Base-by-base conservation (phyloP, 164 flowering plant species). In the Aristolochia fimbriata region DNA sequence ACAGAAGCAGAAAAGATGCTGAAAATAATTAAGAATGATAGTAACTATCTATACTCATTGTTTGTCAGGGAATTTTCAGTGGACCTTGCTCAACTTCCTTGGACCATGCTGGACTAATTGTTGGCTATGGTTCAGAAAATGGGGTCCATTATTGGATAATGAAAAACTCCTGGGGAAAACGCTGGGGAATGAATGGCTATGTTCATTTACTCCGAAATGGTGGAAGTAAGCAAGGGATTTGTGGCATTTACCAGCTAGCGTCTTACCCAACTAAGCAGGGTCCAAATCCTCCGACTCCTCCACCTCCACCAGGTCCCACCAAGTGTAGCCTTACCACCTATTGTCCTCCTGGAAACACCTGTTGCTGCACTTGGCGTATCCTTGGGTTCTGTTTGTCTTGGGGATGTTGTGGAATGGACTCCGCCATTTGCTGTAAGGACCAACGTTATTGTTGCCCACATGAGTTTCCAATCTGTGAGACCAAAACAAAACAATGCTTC, bases 361-460 rank as follows among this genome's bases (percentile, higher is more conserved):
- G 99, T 69, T 93, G 99, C 55, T 93, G 99, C 67, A 62, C 81
- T 6, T 50, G 63, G 67, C 47, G 59, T 15, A 6, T 88, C 33
- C 43, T 90, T 3, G 94, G 99, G 22, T 41, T 93, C 31, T 93
- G 99, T 74, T 55, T 90, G 16, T 72, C 77, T 15, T 93, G 97
- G 97, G 81, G 80, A 58, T 93, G 99, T 59, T 93, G 97, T 31
- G 83, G 54, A 61, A 41, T 77, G 63, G 70, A 77, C 11, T 73
- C 87, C 65, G 96, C 94, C 6, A 88, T 90, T 15, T 93, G 99
- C 61, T 93, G 99, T 50, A 76, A 80, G 65, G 97, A 90, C 52
- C 69, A 71, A 12, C 59, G 23, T 8, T 83, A 80, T 46, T 93
- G 99, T 61, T 92, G 98, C 72, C 98, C 98, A 14, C 76, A 68